phyloP scores from a whole-genome alignment of 192 early-diverging fungal genomes.

The Entrophospora sp. region DNA sequence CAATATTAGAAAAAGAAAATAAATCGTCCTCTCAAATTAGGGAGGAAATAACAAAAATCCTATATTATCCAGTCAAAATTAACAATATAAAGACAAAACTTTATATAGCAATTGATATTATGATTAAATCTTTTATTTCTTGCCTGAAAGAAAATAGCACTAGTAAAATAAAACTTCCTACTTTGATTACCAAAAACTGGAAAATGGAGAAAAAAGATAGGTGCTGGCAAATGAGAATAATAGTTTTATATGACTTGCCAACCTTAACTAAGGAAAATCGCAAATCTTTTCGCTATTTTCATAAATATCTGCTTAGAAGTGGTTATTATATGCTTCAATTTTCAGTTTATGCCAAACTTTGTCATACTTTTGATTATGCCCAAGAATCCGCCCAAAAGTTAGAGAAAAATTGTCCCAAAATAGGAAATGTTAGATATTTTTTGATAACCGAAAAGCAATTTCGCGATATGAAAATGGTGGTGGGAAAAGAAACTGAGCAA shows the following conservation, averaged over 20 bases:
- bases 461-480: background rate
- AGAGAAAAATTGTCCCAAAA: background rate
- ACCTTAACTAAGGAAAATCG: constrained; percentile 5
- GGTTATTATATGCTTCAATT: background rate
- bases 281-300: constrained; percentile 4
- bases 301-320: background rate
- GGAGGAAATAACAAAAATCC: background rate
- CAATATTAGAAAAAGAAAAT: background rate
- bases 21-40: background rate
- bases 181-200: background rate
- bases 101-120: background rate
- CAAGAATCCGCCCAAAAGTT: background rate
- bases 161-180: background rate
- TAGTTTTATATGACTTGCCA: constrained; percentile 8
- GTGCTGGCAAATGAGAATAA: background rate
- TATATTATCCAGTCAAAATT: background rate
- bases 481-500: background rate
- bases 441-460: background rate
- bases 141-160: background rate
- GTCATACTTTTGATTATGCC: background rate
- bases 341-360: background rate
- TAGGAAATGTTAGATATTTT: background rate
- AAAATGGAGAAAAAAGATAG: background rate
- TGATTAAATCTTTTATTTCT: background rate
- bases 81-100: background rate